Base-by-base conservation (phyloP, 2,329 filamentous ascomycete species). In the Botrytis sinoallii region DNA sequence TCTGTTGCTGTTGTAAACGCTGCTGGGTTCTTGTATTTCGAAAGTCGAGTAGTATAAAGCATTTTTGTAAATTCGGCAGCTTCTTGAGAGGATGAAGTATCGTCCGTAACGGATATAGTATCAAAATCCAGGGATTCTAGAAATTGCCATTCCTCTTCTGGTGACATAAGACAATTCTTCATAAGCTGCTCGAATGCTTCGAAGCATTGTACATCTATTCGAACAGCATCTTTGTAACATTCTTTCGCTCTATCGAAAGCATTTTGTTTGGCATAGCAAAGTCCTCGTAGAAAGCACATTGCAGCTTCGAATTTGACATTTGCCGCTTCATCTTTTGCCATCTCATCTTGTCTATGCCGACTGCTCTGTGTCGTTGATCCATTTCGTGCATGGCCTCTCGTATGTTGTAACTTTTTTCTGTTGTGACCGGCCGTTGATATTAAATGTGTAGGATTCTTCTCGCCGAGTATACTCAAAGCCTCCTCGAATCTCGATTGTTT, bases 171-270 rank as follows among this genome's bases (percentile, higher is more conserved):
- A 32, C 93, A 93, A 84, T 99, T 99, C 84, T 94, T 94, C 91
- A 98, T 98, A 72, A 99, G 88, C 84, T 98, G 95, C 79, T 98
- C 95, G 81, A 99, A 98, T 0, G 96, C 96, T 83, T 99, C 96
- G 81, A 97, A 98, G 83, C 96, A 99, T 82, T 97, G 95, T 5
- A 98, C 95, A 81, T 99, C 96, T 80, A 99, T 98, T 75, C 93
- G 90, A 64, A 98, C 94, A 2, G 96, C 96, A 79, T 97, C 94
- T 84, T 98, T 98, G 87, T 98, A 99, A 84, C 96, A 98, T 79
- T 98, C 95, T 82, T 98, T 98, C 70, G 96, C 96, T 48, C 94
- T 91, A 82, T 99, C 96, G 79, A 98, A 98, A 40, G 95, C 93
- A 82, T 98, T 99, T 82, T 97, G 93, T 83, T 97, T 97, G 10